Conservation (phyloP, 352 stramenopile genomes). For the Pseudoperonospora humuli region DNA sequence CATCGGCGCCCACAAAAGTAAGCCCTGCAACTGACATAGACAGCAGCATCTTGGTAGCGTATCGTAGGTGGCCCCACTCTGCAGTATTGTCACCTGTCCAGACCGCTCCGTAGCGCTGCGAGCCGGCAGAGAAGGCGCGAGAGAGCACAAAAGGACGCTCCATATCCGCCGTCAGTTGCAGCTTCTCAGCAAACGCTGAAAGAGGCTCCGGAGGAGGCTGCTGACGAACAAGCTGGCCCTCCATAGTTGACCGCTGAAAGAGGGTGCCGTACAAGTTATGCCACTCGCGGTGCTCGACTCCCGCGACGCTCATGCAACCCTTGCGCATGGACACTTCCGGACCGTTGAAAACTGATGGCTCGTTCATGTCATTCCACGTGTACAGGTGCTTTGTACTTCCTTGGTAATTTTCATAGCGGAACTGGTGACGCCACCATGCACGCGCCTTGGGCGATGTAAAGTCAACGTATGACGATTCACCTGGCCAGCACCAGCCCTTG, state of each 20-base stretch:
- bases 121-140: constrained; percentile 96
- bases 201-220: constrained; percentile 34
- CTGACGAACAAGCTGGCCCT: constrained; percentile 85
- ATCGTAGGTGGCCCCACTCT: constrained; percentile 93
- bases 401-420: constrained; percentile 92
- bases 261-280: constrained; percentile 99
- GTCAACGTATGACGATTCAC: constrained; percentile 96
- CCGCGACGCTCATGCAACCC: constrained; percentile 85
- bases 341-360: constrained; percentile 98
- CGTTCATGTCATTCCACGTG: constrained; percentile 99
- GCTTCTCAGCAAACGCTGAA: constrained; percentile 34
- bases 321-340: constrained; percentile 99
- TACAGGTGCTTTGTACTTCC: constrained; percentile 90
- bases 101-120: constrained; percentile 94
- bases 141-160: constrained; percentile 96
- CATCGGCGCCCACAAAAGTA: constrained; percentile 96
- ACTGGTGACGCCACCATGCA: constrained; percentile 95
- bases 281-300: constrained; percentile 97
- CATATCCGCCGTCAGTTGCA: constrained; percentile 35
- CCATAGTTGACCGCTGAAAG: constrained; percentile 93
- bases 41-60: constrained; percentile 96
- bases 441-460: constrained; percentile 92
- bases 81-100: constrained; percentile 98
- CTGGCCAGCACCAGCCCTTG: constrained; percentile 99
- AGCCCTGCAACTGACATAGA: constrained; percentile 93